Evolutionary conservation across 2,329 filamentous ascomycete genomes (phyloP), one percentile per base, ranked within the genome.

Genomic region (Alternaria brassicae): DNA sequence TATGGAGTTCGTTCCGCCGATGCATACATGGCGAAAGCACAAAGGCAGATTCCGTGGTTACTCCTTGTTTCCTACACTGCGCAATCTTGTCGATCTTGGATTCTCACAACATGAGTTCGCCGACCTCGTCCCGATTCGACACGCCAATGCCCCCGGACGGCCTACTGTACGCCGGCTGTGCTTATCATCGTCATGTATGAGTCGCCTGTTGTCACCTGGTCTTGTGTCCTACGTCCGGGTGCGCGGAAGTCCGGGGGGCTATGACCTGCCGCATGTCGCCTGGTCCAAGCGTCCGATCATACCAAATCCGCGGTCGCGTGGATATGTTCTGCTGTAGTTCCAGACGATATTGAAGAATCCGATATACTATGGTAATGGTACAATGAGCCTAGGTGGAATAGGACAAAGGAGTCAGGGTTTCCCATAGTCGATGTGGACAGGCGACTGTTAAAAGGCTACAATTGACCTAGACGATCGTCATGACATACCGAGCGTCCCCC

Each of bases 101-200:
- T 23, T 40, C 19, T 40, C 19, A 23, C 17, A 28, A 55, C 42
- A 44, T 34, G 42, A 40, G 32, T 37, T 58, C 21, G 56, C 56
- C 56, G 56, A 58, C 44, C 37, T 54, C 12, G 9, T 55, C 30
- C 56, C 56, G 56, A 40, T 49, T 15, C 47, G 36, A 23, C 23
- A 37, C 13, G 15, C 37, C 51, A 49, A 44, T 36, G 37, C 25
- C 37, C 44, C n/a, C 25, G 10, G 30, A 49, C 51, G 44, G 44
- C 21, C 32, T 47, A 41, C 13, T n/a, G n/a, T n/a, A n/a, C 6
- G 34, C 56, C 50, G 36, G 30, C 45, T 25, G 28, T 48, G 39
- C 28, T 40, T 37, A 34, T 42, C 21, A 23, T 34, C 51, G 45
- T 45, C 32, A 47, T 19, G 19, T 40, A 48, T 55, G 56, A 55